Evolutionary conservation across 1,284 basidiomycete species (phyloP).

Genomic region (Ceratobasidium theobromae): DNA sequence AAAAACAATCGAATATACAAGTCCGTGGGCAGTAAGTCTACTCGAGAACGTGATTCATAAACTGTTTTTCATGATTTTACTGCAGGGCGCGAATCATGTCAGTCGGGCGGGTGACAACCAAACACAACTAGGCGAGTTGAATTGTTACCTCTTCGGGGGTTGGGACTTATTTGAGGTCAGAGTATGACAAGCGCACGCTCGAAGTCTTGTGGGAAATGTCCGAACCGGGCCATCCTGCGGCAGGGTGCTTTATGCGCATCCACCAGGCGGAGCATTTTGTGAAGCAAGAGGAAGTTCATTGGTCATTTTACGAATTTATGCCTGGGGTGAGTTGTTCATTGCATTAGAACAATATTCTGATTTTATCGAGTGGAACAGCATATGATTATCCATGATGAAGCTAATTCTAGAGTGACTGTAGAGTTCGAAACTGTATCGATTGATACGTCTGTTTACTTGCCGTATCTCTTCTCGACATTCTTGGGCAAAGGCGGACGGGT

Average conservation of each 20-base stretch:
- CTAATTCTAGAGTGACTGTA: slow-evolving; percentile 51
- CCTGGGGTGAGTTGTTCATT: slow-evolving; percentile 54
- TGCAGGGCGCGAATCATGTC: slow-evolving; percentile 68
- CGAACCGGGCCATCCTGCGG: slow-evolving; percentile 52
- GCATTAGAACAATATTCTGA: not conserved
- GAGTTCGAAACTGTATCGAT: slow-evolving; percentile 68
- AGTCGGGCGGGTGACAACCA: slow-evolving; percentile 53
- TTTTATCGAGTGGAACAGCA: slow-evolving; percentile 48
- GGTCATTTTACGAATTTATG: slow-evolving; percentile 52
- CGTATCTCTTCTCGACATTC: slow-evolving; percentile 67
- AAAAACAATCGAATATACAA: slow-evolving; percentile 68
- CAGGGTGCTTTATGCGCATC: slow-evolving; percentile 62
- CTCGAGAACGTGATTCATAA: not conserved
- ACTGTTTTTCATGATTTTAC: not conserved
- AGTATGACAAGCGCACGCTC: slow-evolving; percentile 72
- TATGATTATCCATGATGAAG: slow-evolving; percentile 47
- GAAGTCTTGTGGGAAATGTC: slow-evolving; percentile 71
- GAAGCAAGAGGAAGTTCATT: slow-evolving; percentile 39
- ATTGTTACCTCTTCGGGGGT: not conserved
- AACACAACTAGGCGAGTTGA: slow-evolving; percentile 44
- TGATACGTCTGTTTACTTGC: slow-evolving; percentile 65
- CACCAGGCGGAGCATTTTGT: slow-evolving; percentile 60
- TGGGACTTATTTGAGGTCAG: slow-evolving; percentile 46
- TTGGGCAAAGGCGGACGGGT: slow-evolving; percentile 58
- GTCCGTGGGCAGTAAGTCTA: slow-evolving; percentile 69